These are phyloP conservation scores for Vigna hirtella DNA, from an alignment of 306 rosid species.

Conservation along the genomic window DNA sequence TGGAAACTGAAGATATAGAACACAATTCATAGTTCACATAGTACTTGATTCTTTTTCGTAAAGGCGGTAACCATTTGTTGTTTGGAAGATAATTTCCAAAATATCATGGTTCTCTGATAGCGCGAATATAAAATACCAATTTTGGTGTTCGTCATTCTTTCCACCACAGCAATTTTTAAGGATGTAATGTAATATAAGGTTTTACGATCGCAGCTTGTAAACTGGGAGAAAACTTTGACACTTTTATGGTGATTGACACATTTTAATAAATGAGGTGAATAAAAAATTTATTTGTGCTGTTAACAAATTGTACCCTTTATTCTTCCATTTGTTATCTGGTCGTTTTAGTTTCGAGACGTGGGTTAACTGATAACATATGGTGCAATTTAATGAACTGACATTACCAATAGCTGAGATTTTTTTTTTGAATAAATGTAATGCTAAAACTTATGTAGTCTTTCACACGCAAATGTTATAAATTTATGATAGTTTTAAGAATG, in stretches of 20 bases:
- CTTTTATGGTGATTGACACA: conserved; percentile 9
- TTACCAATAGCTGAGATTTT: background rate
- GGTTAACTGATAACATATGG: background rate
- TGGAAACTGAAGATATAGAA: conserved; percentile 82
- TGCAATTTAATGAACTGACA: background rate
- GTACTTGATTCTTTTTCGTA: background rate
- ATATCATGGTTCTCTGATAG: conserved; percentile 13
- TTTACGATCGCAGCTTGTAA: conserved; percentile 48
- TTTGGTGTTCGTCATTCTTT: conserved; percentile 42
- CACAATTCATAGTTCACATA: conserved; percentile 14
- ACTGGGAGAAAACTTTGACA: conserved; percentile 44
- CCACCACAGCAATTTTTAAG: conserved; percentile 38
- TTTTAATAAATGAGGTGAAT: conserved; percentile 45
- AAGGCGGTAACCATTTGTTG: conserved; percentile 7
- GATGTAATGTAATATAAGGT: conserved; percentile 48
- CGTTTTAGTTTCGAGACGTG: background rate
- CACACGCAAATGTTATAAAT: background rate
- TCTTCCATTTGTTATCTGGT: background rate
- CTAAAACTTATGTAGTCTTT: background rate
- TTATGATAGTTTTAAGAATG: background rate
- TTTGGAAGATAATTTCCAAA: conserved; percentile 34
- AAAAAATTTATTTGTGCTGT: conserved; percentile 19
- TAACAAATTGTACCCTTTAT: background rate
- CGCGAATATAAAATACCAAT: conserved; percentile 39
- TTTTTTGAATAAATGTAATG: background rate